These are phyloP conservation scores for Mollisia scopiformis DNA, from an alignment of 2,329 filamentous ascomycete species.

Conservation along the genomic window DNA sequence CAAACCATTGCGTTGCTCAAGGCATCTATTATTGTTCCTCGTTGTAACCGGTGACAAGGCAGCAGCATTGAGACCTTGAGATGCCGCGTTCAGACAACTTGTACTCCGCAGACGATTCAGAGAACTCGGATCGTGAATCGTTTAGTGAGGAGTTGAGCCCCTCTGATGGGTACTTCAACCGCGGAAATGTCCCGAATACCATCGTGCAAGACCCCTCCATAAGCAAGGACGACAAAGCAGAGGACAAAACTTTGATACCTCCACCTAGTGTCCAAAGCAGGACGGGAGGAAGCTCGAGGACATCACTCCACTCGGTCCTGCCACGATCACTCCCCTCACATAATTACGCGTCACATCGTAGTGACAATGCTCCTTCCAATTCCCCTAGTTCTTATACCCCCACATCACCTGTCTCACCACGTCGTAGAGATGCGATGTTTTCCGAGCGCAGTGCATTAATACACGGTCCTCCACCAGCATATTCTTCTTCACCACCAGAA, in stretches of 20 bases:
- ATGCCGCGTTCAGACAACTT: slow-evolving; percentile 30
- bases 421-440: slow-evolving; percentile 15
- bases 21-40: slow-evolving; percentile 14
- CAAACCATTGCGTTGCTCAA: slow-evolving; percentile 12
- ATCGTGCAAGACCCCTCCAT: slow-evolving; percentile 32
- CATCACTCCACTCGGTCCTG: slow-evolving; percentile 20
- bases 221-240: slow-evolving; percentile 20
- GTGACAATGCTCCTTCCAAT: slow-evolving; percentile 6
- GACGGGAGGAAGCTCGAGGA: slow-evolving; percentile 20
- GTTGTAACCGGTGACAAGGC: slow-evolving; percentile 16
- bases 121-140: slow-evolving; percentile 29
- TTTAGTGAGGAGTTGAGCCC: slow-evolving; percentile 34
- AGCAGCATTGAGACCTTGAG: slow-evolving; percentile 14
- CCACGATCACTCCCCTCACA: slow-evolving; percentile 21
- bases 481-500: slow-evolving; percentile 20
- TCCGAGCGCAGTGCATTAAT: slow-evolving; percentile 20
- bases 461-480: slow-evolving; percentile 32
- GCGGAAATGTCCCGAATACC: slow-evolving; percentile 14
- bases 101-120: slow-evolving; percentile 27
- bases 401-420: slow-evolving; percentile 17
- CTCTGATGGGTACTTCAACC: slow-evolving; percentile 35
- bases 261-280: slow-evolving; percentile 18
- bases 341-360: slow-evolving; percentile 26
- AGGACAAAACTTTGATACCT: slow-evolving; percentile 31
- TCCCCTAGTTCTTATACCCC: slow-evolving; percentile 15